These are phyloP conservation scores for Isochrysis galbana DNA, from an alignment of 78 protist genomes.

Conservation along the genomic window DNA sequence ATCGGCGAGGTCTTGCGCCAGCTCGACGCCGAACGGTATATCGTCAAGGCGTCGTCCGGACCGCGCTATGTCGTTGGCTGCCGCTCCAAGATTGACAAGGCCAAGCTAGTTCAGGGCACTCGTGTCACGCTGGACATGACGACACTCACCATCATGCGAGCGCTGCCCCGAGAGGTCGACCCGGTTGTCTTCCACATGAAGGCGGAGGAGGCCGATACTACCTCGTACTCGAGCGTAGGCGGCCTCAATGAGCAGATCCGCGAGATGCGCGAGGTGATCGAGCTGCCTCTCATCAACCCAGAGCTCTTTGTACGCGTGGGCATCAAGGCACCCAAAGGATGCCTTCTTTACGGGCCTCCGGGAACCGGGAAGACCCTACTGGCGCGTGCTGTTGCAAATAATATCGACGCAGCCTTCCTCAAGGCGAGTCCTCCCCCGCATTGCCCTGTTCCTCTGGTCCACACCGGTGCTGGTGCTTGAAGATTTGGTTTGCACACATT, in stretches of 20 bases:
- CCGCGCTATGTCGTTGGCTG: slow-evolving; percentile 99
- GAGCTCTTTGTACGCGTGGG: slow-evolving; percentile 98
- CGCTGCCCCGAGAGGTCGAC: slow-evolving; percentile 94
- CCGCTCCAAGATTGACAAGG: slow-evolving; percentile 39
- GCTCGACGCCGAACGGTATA: slow-evolving; percentile 92
- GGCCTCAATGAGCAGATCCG: slow-evolving; percentile 93
- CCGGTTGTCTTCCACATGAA: slow-evolving; percentile 98
- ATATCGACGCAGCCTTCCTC: slow-evolving; percentile 93
- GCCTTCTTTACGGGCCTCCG: slow-evolving; percentile 94
- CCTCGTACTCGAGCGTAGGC: background rate
- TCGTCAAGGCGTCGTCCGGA: slow-evolving; percentile 84
- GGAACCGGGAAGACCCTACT: slow-evolving; percentile 97
- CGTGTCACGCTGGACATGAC: slow-evolving; percentile 99
- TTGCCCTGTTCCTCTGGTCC: too few relatives aligned
- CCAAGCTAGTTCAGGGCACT: slow-evolving; percentile 84
- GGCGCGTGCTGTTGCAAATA: slow-evolving; percentile 97
- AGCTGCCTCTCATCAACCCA: slow-evolving; percentile 98
- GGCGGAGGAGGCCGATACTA: slow-evolving; percentile 76
- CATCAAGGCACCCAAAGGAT: slow-evolving; percentile 95
- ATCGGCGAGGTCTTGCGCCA: slow-evolving; percentile 98
- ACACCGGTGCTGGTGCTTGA: too few relatives aligned
- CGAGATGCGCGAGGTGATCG: slow-evolving; percentile 94
- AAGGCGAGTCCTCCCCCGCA: slow-evolving; percentile 72
- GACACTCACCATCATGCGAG: slow-evolving; percentile 98
- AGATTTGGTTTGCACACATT: too few relatives aligned